Conservation (phyloP, 2,329 filamentous ascomycete genomes). For the Fusarium dimerum region DNA sequence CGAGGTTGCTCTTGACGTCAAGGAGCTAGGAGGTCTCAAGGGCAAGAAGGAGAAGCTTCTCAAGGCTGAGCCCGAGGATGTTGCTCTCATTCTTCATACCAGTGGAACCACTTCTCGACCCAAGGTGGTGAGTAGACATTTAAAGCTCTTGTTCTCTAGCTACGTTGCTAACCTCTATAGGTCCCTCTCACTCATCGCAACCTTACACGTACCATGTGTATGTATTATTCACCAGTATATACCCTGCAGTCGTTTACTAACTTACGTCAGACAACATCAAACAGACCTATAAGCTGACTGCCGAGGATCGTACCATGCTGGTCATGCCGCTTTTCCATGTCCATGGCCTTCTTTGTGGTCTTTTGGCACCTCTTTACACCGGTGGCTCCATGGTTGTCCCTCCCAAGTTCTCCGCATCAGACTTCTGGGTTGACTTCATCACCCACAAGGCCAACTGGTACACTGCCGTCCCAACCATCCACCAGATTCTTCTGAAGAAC, state of each 20-base stretch:
- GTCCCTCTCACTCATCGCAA: slow-evolving; percentile 80
- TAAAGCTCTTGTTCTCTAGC: background rate
- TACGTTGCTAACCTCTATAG: slow-evolving; percentile 35
- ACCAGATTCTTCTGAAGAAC: slow-evolving; percentile 81
- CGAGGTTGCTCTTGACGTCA: slow-evolving; percentile 76
- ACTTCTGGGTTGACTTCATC: slow-evolving; percentile 81
- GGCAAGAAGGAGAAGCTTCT: slow-evolving; percentile 44
- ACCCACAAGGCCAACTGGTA: slow-evolving; percentile 83
- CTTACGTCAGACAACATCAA: slow-evolving; percentile 67
- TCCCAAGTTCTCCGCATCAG: slow-evolving; percentile 74
- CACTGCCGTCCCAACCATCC: slow-evolving; percentile 89
- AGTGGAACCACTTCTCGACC: slow-evolving; percentile 81
- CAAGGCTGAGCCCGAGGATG: slow-evolving; percentile 69
- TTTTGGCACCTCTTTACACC: slow-evolving; percentile 74
- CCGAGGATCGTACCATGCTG: slow-evolving; percentile 75
- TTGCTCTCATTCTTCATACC: slow-evolving; percentile 80
- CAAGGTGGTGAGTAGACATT: slow-evolving; percentile 64
- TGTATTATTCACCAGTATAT: background rate
- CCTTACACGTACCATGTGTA: slow-evolving; percentile 77
- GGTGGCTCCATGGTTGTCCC: slow-evolving; percentile 81
- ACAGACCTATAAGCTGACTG: slow-evolving; percentile 71
- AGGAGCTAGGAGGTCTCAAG: slow-evolving; percentile 69
- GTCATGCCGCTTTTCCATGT: slow-evolving; percentile 94
- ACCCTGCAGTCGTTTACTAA: slow-evolving; percentile 26
- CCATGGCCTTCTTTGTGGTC: slow-evolving; percentile 81